Percentiles rank a stretch among this genome's conserved stretches.
Evolutionary conservation across 148 eudicot species (phyloP).

Genomic region (Chenopodium suecicum): DNA sequence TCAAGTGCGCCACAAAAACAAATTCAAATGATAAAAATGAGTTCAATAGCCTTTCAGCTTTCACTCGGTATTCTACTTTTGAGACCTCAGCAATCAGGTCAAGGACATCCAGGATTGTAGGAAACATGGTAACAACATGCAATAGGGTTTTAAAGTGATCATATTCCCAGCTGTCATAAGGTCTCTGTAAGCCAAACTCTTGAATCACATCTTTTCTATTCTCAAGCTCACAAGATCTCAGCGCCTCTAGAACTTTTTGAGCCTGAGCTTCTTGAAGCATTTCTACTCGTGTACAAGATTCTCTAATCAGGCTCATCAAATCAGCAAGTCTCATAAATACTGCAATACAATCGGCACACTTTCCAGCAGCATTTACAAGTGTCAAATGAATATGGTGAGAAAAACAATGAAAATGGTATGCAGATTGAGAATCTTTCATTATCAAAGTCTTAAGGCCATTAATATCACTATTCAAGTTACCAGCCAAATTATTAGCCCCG

Average conservation of each 20-base stretch:
- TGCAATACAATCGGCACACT: background rate
- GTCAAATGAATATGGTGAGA: background rate
- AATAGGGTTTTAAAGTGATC: background rate
- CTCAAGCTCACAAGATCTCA: background rate
- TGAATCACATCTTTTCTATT: background rate
- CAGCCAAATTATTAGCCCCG: constrained; percentile 18
- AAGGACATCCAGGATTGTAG: background rate
- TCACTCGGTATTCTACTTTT: background rate
- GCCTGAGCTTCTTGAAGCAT: background rate
- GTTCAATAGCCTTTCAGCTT: background rate
- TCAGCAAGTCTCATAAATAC: background rate
- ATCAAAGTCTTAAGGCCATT: constrained; percentile 12
- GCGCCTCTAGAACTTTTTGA: background rate
- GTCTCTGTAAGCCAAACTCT: background rate
- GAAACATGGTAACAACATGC: background rate
- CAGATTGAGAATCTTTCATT: background rate
- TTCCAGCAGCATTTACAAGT: background rate
- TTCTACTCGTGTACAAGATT: background rate
- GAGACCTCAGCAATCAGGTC: background rate
- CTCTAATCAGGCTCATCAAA: background rate
- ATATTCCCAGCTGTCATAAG: constrained; percentile 1
- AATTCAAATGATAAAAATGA: constrained; percentile 7
- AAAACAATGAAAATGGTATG: constrained; percentile 5
- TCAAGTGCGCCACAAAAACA: constrained; percentile 10
- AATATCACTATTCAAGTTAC: background rate